Percentiles rank a stretch among this genome's conserved stretches.
Evolutionary conservation across 805 yeast genomes (phyloP).

Genomic region (Wickerhamiella sorbophila): DNA sequence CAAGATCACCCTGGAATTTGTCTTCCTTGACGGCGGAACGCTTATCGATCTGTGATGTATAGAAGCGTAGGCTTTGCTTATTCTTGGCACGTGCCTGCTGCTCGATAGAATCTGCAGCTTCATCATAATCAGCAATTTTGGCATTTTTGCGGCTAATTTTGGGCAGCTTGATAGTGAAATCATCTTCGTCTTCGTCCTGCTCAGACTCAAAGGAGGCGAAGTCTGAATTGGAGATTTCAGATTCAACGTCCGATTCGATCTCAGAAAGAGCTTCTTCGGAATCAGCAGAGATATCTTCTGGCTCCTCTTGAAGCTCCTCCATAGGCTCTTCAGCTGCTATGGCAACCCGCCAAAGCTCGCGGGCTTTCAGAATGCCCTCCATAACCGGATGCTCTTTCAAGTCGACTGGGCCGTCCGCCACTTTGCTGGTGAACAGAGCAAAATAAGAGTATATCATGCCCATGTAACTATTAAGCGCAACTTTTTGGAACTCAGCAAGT

Average conservation of each 20-base stretch:
- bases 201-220: constrained; percentile 16
- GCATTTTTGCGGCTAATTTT: constrained; percentile 11
- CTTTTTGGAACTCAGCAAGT: constrained; percentile 33
- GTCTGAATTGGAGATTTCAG: background rate
- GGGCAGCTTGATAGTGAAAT: constrained; percentile 8
- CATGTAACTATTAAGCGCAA: constrained; percentile 65
- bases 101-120: constrained; percentile 67
- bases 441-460: constrained; percentile 70
- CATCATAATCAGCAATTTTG: constrained; percentile 44
- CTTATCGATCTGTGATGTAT: constrained; percentile 92
- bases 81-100: constrained; percentile 42
- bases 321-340: constrained; percentile 29
- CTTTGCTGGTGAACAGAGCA: constrained; percentile 49
- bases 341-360: constrained; percentile 87
- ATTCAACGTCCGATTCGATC: constrained; percentile 1
- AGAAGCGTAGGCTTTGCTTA: constrained; percentile 77
- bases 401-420: constrained; percentile 37
- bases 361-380: constrained; percentile 67
- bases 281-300: constrained; percentile 7
- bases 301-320: constrained; percentile 11
- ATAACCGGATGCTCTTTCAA: constrained; percentile 84
- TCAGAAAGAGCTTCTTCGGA: background rate
- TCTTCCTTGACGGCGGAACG: constrained; percentile 23
- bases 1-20: constrained; percentile 58
- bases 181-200: constrained; percentile 22